These are phyloP conservation scores for Fusarium mundagurra DNA, from an alignment of 2,329 filamentous ascomycete genomes.

Conservation along the genomic window DNA sequence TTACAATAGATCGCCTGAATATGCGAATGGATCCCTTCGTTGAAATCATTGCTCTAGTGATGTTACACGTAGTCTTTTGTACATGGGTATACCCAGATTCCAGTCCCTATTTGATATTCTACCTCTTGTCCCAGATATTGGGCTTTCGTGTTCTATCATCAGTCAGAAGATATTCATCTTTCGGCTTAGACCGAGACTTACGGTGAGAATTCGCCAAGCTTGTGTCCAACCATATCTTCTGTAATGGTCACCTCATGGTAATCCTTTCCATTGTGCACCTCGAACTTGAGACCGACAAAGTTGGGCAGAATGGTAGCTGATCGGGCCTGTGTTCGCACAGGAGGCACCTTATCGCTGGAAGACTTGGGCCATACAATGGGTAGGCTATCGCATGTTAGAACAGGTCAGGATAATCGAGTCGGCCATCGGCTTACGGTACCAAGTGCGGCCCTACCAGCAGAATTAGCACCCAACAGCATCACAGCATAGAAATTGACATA, in stretches of 20 bases:
- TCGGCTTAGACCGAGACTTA: conserved; percentile 60
- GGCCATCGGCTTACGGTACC: conserved; percentile 57
- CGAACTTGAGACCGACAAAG: conserved; percentile 89
- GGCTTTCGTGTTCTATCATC: conserved; percentile 64
- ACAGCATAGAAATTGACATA: conserved; percentile 49
- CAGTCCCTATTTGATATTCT: conserved; percentile 30
- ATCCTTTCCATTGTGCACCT: conserved; percentile 90
- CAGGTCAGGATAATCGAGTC: conserved; percentile 36
- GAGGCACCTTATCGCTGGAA: conserved; percentile 70
- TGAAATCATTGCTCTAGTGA: conserved; percentile 33
- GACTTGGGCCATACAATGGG: conserved; percentile 71
- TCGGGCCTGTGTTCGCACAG: conserved; percentile 88
- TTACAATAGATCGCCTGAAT: conserved; percentile 32
- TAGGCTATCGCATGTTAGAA: conserved; percentile 54
- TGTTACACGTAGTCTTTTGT: conserved; percentile 46
- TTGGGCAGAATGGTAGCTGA: conserved; percentile 90
- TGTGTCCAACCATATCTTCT: conserved; percentile 96
- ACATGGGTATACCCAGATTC: conserved; percentile 40
- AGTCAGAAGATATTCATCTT: conserved; percentile 1
- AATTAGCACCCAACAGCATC: conserved; percentile 32
- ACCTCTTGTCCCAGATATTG: conserved; percentile 62
- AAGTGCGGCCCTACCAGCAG: conserved; percentile 58
- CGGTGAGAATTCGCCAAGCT: conserved; percentile 91
- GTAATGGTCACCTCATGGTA: conserved; percentile 87
- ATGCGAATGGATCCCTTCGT: conserved; percentile 16